These are phyloP conservation scores for Mycena galopus DNA, from an alignment of 768 basidiomycete genomes.

Conservation along the genomic window DNA sequence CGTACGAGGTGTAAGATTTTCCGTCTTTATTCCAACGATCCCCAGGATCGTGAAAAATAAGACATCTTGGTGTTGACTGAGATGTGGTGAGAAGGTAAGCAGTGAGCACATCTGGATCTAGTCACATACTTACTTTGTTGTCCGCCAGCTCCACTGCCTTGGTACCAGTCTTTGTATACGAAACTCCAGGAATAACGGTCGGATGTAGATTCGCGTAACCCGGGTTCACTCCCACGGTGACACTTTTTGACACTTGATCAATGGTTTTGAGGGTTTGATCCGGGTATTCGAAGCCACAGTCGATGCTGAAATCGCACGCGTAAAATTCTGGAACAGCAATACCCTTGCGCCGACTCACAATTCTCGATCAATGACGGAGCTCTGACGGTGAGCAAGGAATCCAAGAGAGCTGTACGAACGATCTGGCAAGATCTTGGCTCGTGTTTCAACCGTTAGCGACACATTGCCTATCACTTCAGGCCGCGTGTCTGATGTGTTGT, in stretches of 20 bases:
- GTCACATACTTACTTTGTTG: background rate
- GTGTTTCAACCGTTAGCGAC: slow-evolving; percentile 11
- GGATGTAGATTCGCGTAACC: slow-evolving; percentile 12
- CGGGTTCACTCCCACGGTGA: background rate
- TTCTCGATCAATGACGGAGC: background rate
- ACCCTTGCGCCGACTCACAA: background rate
- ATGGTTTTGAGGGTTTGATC: slow-evolving; percentile 15
- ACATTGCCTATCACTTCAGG: slow-evolving; percentile 13
- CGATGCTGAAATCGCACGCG: background rate
- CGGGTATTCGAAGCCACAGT: slow-evolving; percentile 20
- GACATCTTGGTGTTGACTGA: slow-evolving; percentile 16
- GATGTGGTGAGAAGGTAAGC: background rate
- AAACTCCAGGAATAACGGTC: background rate
- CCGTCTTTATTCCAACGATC: slow-evolving; percentile 20
- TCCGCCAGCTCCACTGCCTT: background rate
- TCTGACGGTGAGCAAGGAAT: slow-evolving; percentile 13
- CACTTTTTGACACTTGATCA: background rate
- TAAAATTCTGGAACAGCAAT: background rate
- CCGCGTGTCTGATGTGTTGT: background rate
- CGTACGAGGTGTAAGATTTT: slow-evolving; percentile 11
- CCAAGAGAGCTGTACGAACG: no score
- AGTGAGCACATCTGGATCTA: background rate
- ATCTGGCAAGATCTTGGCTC: slow-evolving; percentile 5
- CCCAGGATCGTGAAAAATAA: slow-evolving; percentile 12
- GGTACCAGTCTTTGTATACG: background rate